Evolutionary conservation across 495 filamentous ascomycete species (phyloP).

Genomic region (Elaphomyces granulatus): DNA sequence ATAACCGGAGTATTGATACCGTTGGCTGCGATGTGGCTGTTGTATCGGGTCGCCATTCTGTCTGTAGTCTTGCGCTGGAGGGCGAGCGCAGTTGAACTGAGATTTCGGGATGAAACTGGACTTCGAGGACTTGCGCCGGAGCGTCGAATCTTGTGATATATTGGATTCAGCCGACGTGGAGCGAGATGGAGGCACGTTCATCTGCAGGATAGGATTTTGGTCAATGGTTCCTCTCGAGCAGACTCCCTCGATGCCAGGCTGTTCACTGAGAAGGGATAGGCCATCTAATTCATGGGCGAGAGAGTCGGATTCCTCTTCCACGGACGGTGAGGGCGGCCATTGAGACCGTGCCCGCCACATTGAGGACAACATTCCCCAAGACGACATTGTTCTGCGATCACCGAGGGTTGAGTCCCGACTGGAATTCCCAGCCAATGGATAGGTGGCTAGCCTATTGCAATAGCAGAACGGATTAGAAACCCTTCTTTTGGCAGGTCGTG

Average conservation of each 20-base stretch:
- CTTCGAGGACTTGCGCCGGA: constrained; percentile 21
- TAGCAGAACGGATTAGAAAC: neutral
- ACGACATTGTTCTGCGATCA: constrained; percentile 14
- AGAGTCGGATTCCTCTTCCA: constrained; percentile 31
- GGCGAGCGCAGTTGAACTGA: neutral
- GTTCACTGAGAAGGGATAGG: constrained; percentile 19
- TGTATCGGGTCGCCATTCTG: too few species aligned
- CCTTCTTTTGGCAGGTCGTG: neutral
- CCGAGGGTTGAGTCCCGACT: too few species aligned
- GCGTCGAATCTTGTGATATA: constrained; percentile 2
- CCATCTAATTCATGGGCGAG: constrained; percentile 29
- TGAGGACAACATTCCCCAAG: too few species aligned
- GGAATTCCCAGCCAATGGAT: neutral
- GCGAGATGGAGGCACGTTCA: constrained; percentile 11
- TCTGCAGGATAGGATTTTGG: constrained; percentile 31
- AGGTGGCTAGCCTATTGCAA: neutral
- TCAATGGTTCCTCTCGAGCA: constrained; percentile 29
- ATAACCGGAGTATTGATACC: too few species aligned
- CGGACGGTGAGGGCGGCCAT: constrained; percentile 30
- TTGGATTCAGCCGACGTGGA: constrained; percentile 4
- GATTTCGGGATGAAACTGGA: constrained; percentile 14
- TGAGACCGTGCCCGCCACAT: constrained; percentile 17
- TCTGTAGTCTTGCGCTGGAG: neutral
- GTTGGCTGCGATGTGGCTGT: too few species aligned
- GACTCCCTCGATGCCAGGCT: constrained; percentile 26